Base-by-base conservation (phyloP, 176 grass and related monocot species). In the Avena eriantha region DNA sequence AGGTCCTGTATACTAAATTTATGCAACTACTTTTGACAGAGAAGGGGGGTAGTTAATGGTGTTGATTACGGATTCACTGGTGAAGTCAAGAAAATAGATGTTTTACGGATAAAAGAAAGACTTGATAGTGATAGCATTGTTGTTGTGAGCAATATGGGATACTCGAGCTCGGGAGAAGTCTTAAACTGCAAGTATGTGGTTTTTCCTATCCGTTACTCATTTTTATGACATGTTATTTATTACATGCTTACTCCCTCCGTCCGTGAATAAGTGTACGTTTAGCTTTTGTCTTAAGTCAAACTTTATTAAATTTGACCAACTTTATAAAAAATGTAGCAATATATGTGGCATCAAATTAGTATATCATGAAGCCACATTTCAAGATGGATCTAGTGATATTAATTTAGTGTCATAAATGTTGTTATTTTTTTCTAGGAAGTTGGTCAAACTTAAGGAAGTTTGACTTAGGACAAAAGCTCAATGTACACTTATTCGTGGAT, bases 51-150 rank as follows among this genome's bases (percentile, higher is more conserved):
- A 80, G 87, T 90, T 83, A 67, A 76, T 82, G 90, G 87, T 12
- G 61, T 90, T 76, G 92, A 94, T 74, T 94, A 89, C 54, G 92
- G 92, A 65, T 89, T 89, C 74, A 94, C 92, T 57, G 95, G 96
- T 58, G 96, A 98, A 98, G 96, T 98, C 72, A 98, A 98, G 80
- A 94, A 92, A 83, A 91, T 98, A 84, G 88, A 98, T 86, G 93
- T 91, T 90, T 82, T 92, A 78, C 90, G 86, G 33, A 95, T 98
- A 95, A 95, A 86, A 93, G 95, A 95, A 87, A 92, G 91, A 61
- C 95, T 98, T 78, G 88, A 95, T 83, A 92, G 86, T 81, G 93
- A 98, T 68, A 95, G 95, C 78, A 90, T 98, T 86, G 93, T 93
- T 81, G 91, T 98, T 86, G 82, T 98, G 83, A 95, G 91, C 91